Evolutionary conservation across 2,329 filamentous ascomycete genomes (phyloP).

Genomic region (Xylaria sp.): DNA sequence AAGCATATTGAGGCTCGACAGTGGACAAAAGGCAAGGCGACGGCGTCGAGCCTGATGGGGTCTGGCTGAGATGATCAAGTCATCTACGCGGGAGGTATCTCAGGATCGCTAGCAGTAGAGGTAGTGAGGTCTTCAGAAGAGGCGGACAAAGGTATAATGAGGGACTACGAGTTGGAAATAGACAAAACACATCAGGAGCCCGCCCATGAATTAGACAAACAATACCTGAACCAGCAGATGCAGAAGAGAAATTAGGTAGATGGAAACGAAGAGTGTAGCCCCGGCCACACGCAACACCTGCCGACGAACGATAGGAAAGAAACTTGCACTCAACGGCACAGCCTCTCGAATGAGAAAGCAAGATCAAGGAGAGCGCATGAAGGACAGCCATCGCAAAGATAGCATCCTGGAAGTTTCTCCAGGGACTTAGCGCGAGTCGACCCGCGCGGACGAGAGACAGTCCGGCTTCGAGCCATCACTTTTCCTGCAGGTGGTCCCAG

Average conservation of each 20-base stretch:
- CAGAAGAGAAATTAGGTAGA: constrained; percentile 47
- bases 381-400: constrained; percentile 42
- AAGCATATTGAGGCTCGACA: constrained; percentile 41
- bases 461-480: constrained; percentile 47
- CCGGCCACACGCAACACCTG: constrained; percentile 44
- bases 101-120: constrained; percentile 45
- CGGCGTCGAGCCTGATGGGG: constrained; percentile 45
- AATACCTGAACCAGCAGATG: constrained; percentile 55
- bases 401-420: constrained; percentile 39
- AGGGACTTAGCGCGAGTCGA: constrained; percentile 41
- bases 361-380: constrained; percentile 45
- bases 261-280: constrained; percentile 49
- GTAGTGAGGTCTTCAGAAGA: constrained; percentile 31
- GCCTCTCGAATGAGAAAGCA: constrained; percentile 48
- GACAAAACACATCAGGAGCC: constrained; percentile 47
- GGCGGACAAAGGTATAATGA: constrained; percentile 41
- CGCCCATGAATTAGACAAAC: constrained; percentile 58
- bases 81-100: constrained; percentile 55
- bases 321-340: constrained; percentile 48
- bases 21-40: constrained; percentile 43
- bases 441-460: constrained; percentile 47
- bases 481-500: constrained; percentile 44
- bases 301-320: constrained; percentile 44
- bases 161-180: constrained; percentile 43
- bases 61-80: constrained; percentile 53